Percentiles rank a stretch among this genome's conserved stretches.
Evolutionary conservation across 176 grass and related monocot species (phyloP).

Genomic region (Bonia amplexicaulis): DNA sequence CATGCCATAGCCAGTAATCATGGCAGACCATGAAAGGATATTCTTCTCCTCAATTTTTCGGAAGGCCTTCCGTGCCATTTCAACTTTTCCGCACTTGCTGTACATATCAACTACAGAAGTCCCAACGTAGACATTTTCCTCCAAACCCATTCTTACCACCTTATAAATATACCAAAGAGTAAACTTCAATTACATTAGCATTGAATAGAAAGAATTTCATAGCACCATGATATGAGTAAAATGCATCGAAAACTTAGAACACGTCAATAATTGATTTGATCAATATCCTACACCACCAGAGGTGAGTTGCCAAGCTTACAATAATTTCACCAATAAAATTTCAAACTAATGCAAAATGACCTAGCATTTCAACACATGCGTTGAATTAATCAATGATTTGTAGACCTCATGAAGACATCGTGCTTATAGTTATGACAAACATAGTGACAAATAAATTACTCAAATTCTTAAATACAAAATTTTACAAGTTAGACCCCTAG

Average conservation of each 20-base stretch:
- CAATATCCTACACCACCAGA: not conserved
- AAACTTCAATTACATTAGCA: not conserved
- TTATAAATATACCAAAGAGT: constrained; percentile 31
- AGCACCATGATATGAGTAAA: not conserved
- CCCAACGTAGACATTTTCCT: constrained; percentile 76
- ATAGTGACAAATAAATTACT: not conserved
- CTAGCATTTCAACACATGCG: not conserved
- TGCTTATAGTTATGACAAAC: not conserved
- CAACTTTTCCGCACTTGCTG: constrained; percentile 82
- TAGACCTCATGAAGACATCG: not conserved
- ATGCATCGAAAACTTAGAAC: not conserved
- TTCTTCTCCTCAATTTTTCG: constrained; percentile 64
- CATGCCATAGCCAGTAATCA: constrained; percentile 87
- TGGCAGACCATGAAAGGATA: constrained; percentile 80
- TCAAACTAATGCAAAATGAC: not conserved
- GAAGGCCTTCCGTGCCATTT: constrained; percentile 70
- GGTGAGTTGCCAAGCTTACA: not conserved
- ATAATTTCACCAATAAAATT: constrained; percentile 2
- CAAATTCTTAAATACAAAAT: not conserved
- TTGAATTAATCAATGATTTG: not conserved
- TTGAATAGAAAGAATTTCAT: not conserved
- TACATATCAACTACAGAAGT: constrained; percentile 93
- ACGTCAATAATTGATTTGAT: not conserved
- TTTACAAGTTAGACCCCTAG: not conserved
- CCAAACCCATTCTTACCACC: constrained; percentile 75